A percentile compares a stretch with the other conserved stretches of the same genome.
phyloP scores from a whole-genome alignment of 345 rosid species.

The Iberis pinnata region DNA sequence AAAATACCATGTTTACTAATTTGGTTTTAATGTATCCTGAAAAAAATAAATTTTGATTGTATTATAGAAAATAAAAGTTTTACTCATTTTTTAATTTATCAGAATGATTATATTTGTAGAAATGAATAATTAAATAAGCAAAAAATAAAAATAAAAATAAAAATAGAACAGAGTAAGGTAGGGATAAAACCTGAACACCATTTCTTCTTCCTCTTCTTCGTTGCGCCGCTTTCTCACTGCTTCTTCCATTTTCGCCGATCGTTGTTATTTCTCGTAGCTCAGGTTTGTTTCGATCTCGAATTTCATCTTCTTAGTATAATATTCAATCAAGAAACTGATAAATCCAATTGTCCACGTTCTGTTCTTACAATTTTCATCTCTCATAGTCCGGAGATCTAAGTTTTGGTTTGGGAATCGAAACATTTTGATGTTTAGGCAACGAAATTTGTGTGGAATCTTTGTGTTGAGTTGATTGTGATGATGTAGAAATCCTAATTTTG shows the following conservation, averaged over 20 bases:
- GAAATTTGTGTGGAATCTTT: neutral
- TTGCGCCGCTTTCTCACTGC: neutral
- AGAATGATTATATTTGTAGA: no score
- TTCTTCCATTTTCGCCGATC: neutral
- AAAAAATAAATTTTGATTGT: no score
- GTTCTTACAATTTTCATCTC: neutral
- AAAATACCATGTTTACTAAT: no score
- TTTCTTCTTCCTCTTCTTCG: no score
- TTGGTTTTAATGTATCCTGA: no score
- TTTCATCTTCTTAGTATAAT: neutral
- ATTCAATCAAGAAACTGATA: neutral
- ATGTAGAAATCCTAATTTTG: slow-evolving; percentile 5
- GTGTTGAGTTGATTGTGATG: neutral
- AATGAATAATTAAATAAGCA: no score
- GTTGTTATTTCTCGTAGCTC: neutral
- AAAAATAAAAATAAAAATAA: no score
- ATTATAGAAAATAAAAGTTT: no score
- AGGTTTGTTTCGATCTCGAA: slow-evolving; percentile 24
- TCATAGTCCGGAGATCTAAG: slow-evolving; percentile 9
- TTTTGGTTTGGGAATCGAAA: neutral
- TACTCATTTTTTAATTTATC: no score
- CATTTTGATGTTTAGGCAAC: no score
- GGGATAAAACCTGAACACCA: no score
- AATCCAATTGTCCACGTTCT: neutral
- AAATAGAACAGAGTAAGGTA: no score